phyloP scores from a whole-genome alignment of 129 eudicot genomes.

The Lactuca sativa region DNA sequence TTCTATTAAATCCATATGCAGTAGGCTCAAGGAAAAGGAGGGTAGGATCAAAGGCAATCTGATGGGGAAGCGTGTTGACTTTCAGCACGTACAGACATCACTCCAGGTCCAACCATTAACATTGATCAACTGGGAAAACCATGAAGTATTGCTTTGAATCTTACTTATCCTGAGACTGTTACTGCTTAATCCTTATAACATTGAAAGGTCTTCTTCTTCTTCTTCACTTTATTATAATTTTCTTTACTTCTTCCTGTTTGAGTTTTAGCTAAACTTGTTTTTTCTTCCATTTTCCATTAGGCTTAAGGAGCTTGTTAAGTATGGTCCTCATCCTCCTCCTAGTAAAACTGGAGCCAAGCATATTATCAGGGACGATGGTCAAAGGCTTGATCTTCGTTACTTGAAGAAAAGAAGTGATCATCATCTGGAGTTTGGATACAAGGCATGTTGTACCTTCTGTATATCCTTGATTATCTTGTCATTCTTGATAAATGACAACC shows the following conservation, averaged over 20 bases:
- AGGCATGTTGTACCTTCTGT: constrained; percentile 43
- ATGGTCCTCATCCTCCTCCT: constrained; percentile 99
- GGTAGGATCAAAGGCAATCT: too few species aligned
- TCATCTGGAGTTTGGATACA: constrained; percentile 92
- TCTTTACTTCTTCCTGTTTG: not conserved
- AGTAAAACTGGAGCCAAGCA: constrained; percentile 98
- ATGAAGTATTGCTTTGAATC: too few species aligned
- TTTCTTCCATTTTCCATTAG: constrained; percentile 25
- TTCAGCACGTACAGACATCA: too few species aligned
- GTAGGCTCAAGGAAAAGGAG: constrained; percentile 91
- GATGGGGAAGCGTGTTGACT: too few species aligned
- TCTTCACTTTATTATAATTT: constrained; percentile 2
- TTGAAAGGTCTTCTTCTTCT: constrained; percentile 93
- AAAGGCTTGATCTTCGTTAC: too few species aligned
- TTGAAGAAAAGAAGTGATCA: constrained; percentile 95
- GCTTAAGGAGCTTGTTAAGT: constrained; percentile 93
- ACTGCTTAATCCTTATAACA: constrained; percentile 95
- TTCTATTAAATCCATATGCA: constrained; percentile 92
- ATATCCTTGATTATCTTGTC: too few species aligned
- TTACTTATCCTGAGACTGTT: too few species aligned
- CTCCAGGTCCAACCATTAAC: too few species aligned
- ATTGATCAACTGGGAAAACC: too few species aligned
- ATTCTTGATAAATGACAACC: too few species aligned
- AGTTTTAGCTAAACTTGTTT: constrained; percentile 1
- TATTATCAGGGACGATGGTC: constrained; percentile 97